Percentiles rank a stretch among this genome's conserved stretches.
phyloP scores from a whole-genome alignment of 441 rosid species.

The Eugenia klotzschiana region DNA sequence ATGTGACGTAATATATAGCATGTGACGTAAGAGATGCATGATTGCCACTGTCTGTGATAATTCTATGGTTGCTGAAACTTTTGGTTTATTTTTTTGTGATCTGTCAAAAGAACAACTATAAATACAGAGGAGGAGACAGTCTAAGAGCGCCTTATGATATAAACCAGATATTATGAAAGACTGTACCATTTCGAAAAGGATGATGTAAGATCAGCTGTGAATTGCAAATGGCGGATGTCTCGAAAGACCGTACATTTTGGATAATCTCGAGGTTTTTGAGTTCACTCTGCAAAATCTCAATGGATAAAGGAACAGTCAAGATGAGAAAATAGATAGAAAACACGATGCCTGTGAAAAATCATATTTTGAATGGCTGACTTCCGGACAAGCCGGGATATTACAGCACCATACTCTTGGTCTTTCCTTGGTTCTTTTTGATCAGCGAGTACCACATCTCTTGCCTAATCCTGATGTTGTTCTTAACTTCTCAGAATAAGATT shows the following conservation, averaged over 20 bases:
- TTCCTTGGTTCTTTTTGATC: background rate
- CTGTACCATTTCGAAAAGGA: background rate
- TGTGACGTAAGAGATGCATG: background rate
- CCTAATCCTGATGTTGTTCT: background rate
- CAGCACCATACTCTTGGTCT: background rate
- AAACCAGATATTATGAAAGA: background rate
- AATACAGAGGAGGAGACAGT: background rate
- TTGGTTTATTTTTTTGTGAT: background rate
- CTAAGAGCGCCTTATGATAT: background rate
- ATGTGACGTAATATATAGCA: background rate
- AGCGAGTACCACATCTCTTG: no score
- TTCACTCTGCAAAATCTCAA: background rate
- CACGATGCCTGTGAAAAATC: background rate
- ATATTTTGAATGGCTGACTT: background rate
- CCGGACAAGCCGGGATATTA: background rate
- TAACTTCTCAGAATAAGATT: conserved; percentile 47
- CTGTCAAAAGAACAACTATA: background rate
- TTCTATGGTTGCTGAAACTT: background rate
- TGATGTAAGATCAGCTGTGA: background rate
- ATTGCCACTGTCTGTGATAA: background rate
- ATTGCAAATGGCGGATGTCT: background rate
- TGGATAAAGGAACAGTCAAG: background rate
- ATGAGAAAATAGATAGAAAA: background rate
- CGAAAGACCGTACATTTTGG: rapidly evolving
- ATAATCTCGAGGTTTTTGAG: background rate